A percentile compares a stretch with the other conserved stretches of the same genome.
Conservation (phyloP, 768 basidiomycete species). For the Lentinula edodes region DNA sequence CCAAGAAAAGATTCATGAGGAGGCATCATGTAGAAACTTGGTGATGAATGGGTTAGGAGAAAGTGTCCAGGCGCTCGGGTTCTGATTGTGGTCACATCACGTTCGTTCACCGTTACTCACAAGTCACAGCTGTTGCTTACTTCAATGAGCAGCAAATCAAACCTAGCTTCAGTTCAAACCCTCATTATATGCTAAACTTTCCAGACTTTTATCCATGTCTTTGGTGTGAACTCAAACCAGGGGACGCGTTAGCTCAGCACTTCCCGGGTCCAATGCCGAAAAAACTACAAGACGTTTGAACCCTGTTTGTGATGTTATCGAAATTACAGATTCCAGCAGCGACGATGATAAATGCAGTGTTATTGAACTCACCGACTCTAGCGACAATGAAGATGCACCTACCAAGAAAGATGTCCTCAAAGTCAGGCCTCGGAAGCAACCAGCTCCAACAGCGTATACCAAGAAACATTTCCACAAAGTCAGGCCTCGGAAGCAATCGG, state of each 20-base stretch:
- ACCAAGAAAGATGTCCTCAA: background rate
- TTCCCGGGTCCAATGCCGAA: background rate
- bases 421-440: background rate
- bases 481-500: too few relatives aligned
- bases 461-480: too few relatives aligned
- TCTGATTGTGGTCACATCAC: background rate
- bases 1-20: too few relatives aligned
- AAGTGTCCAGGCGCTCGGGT: too few relatives aligned
- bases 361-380: conserved; percentile 27
- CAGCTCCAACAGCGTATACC: too few relatives aligned
- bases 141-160: background rate
- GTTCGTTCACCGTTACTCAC: background rate
- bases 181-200: background rate
- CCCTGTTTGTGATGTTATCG: conserved; percentile 31
- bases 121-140: background rate
- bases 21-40: too few relatives aligned
- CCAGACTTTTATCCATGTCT: background rate
- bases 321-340: conserved; percentile 24
- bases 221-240: background rate
- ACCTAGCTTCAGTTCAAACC: background rate
- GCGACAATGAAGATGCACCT: conserved; percentile 18
- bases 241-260: background rate
- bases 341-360: too few relatives aligned
- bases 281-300: background rate
- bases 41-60: too few relatives aligned